Conservation (phyloP, 139 green algal genomes). For the Micromonas commoda region DNA sequence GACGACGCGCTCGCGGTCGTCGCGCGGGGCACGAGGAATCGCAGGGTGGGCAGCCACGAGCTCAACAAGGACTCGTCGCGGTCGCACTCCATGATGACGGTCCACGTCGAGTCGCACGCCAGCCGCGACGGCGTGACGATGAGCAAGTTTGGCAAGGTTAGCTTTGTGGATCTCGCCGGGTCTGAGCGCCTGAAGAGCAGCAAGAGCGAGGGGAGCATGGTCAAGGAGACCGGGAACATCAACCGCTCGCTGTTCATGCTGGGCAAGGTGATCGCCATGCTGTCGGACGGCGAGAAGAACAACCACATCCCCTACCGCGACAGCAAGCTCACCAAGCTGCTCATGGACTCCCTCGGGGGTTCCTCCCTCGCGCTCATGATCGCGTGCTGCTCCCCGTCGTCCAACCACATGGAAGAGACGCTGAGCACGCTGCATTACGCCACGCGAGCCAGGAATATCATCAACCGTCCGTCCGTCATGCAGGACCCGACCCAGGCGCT, state of each 20-base stretch:
- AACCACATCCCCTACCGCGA: constrained; percentile 46
- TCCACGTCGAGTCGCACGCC: constrained; percentile 54
- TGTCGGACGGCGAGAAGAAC: background rate
- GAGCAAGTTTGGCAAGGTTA: constrained; percentile 33
- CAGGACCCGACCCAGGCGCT: background rate
- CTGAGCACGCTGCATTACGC: constrained; percentile 82
- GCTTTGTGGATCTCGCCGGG: constrained; percentile 88
- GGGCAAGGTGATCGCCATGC: constrained; percentile 64
- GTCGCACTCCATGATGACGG: constrained; percentile 79
- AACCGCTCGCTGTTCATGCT: constrained; percentile 87
- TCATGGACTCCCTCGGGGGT: constrained; percentile 73
- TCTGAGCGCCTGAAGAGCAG: constrained; percentile 79
- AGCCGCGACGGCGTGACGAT: background rate
- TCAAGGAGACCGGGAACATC: constrained; percentile 87
- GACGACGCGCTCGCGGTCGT: constrained; percentile 53
- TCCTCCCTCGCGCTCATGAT: constrained; percentile 75
- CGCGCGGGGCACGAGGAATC: constrained; percentile 60
- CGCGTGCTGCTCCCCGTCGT: constrained; percentile 70
- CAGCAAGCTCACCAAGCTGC: constrained; percentile 74
- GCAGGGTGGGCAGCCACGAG: constrained; percentile 54
- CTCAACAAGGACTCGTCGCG: constrained; percentile 78
- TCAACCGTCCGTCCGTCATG: constrained; percentile 57
- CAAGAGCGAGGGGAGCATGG: constrained; percentile 55
- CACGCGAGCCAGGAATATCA: constrained; percentile 79
- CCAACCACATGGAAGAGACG: constrained; percentile 59